Base-by-base conservation (phyloP, 805 yeast genomes). In the Zygosaccharomyces pseudorouxii region DNA sequence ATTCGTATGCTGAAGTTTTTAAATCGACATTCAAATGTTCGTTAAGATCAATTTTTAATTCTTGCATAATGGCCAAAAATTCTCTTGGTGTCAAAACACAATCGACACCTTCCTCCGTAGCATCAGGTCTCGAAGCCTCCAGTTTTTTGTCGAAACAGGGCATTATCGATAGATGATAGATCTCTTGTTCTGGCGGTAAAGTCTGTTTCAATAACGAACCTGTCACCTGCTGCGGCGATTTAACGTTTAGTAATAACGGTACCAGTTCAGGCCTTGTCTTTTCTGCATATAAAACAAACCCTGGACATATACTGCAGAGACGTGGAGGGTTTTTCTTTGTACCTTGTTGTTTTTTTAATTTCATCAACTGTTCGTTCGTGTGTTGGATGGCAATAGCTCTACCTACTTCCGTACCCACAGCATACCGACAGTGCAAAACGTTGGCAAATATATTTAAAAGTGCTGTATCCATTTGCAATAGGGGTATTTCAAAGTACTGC, bases 81-180 rank as follows among this genome's bases (percentile, higher is more conserved):
- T 93, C 99, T 56, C 81, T 83, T 10, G 98, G 89, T 0, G 99
- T 93, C 19, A 93, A 77, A 3, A 93, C 99, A 70, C 97, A 87
- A 64, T 93, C 97, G 10, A 93, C 97, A n/a, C 27, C 44, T 59
- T 89, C 96, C 9, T 69, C 65, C 16, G 68, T 73, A 45, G 74
- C 70, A 55, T 88, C 96, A 0, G 86, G 83, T 52, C 98, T 75
- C 3, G 96, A 89, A 23, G 97, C 93, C 70, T 93, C 99, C 37
- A 90, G 75, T 66, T 93, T 93, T 69, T 93, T 93, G 66, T 93
- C 99, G 65, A 93, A 93, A 59, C 98, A 92, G 1, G 99, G 98
- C 98, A 92, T 92, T 18, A 93, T 73, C 6, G 93, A 78, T 47
- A 93, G 68, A 64, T 92, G 97, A 62, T 88, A 93, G 0, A 89